Conservation (phyloP, 2,329 filamentous ascomycete genomes). For the Macrophomina tecta region DNA sequence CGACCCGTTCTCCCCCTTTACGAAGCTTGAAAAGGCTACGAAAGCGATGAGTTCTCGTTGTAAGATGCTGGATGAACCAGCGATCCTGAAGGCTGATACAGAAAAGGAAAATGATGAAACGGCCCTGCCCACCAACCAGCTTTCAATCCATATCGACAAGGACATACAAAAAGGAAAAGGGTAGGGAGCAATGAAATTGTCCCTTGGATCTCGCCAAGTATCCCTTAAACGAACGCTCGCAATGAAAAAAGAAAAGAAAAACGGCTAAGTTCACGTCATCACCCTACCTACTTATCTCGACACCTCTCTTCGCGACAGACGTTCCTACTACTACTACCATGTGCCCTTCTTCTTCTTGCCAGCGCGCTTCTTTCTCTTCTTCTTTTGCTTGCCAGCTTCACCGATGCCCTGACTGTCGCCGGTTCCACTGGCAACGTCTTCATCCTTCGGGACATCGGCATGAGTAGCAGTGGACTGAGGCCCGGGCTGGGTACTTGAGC, state of each 20-base stretch:
- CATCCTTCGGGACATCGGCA: constrained; percentile 30
- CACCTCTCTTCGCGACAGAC: not conserved
- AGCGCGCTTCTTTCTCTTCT: constrained; percentile 44
- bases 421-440: constrained; percentile 30
- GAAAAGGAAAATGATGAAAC: not conserved
- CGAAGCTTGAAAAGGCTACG: not conserved
- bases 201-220: not conserved
- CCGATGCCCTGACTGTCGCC: constrained; percentile 32
- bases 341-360: constrained; percentile 43
- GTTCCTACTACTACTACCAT: constrained; percentile 23
- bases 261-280: not conserved
- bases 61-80: not conserved
- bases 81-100: not conserved
- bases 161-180: not conserved
- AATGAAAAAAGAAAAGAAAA: constrained; percentile 15
- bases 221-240: constrained; percentile 12
- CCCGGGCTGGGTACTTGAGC: not conserved
- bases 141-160: constrained; percentile 4
- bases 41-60: not conserved
- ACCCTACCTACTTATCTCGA: not conserved
- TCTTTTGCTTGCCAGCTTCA: constrained; percentile 30
- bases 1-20: not conserved
- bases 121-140: constrained; percentile 10
- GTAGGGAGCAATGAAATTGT: not conserved
- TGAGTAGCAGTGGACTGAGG: constrained; percentile 39